Evolutionary conservation across 2,329 filamentous ascomycete species (phyloP), one percentile per base, ranked within the genome.

Genomic region (Microascus cirrosus): DNA sequence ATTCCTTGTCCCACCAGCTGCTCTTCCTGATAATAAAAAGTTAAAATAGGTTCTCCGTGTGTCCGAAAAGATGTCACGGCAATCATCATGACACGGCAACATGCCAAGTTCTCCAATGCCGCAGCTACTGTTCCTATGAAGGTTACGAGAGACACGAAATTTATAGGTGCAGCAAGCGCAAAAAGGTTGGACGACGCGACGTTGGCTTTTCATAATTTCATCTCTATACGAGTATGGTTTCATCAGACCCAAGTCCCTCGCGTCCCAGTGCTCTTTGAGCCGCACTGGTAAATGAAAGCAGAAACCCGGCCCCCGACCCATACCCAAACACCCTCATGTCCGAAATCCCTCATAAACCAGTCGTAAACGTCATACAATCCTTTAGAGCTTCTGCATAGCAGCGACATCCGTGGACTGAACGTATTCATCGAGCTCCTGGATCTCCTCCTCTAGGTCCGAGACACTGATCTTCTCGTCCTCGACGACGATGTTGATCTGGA

Each of bases 401-500:
- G 78, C 86, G 70, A 96, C 73, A 74, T 97, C 94, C 67, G 87
- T 86, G 66, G 91, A 96, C 85, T 99, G 94, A 71, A 99, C 91
- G 74, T 90, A 87, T 73, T 99, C 94, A 80, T 97, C 94, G 68
- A 92, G 83, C 65, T 83, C 89, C 70, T 71, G 62, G 68, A 97
- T 95, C 79, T 89, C 69, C 72, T 90, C 85, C 82, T 96, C 84
- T 66, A 99, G 86, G 62, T 96, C 93, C 66, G 87, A 83, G 64
- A 89, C 74, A 65, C 89, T 92, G 71, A 99, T 56, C 53, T 62
- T 61, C 42, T 60, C 60, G 51, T 99, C 94, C 82, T 97, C 94
- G 64, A 97, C 80, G 67, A 97, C 91, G 66, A 97, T 77, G 86
- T 90, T 97, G 81, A 99, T 95, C 84, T 97, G 93, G 63, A 99